Conservation (phyloP, 768 basidiomycete species). For the Tephrocybe sp. region DNA sequence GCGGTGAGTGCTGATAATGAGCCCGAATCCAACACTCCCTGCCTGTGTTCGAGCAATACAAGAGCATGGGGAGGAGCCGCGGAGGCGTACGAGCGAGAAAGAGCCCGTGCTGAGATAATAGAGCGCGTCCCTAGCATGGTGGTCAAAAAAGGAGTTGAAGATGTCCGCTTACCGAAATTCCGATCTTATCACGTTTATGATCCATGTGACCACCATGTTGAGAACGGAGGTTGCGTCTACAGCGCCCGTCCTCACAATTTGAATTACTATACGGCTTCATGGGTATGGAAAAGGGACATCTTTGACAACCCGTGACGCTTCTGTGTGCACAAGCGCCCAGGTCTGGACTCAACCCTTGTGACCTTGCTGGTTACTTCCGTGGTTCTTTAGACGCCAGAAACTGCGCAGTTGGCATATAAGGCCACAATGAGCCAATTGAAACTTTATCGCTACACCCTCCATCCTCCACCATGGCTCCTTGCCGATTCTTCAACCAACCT, state of each 20-base stretch:
- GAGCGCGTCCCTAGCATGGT: conserved; percentile 19
- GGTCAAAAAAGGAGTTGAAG: conserved; percentile 16
- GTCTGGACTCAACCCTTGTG: too few relatives aligned
- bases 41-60: conserved; percentile 87
- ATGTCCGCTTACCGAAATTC: conserved; percentile 7
- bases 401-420: conserved; percentile 1
- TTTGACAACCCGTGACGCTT: too few relatives aligned
- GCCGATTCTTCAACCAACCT: conserved; percentile 39
- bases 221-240: too few relatives aligned
- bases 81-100: conserved; percentile 56
- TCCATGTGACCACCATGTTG: neutral
- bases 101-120: conserved; percentile 12
- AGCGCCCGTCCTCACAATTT: too few relatives aligned
- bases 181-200: conserved; percentile 14
- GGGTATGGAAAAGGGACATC: too few relatives aligned
- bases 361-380: too few relatives aligned
- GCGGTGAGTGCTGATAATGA: conserved; percentile 92
- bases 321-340: too few relatives aligned
- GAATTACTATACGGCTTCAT: too few relatives aligned
- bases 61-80: conserved; percentile 68
- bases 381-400: conserved; percentile 14
- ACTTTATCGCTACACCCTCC: conserved; percentile 6
- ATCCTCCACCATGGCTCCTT: conserved; percentile 29
- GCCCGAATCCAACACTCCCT: conserved; percentile 78
- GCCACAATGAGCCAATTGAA: conserved; percentile 1